These are phyloP conservation scores for Canariomyces notabilis DNA, from an alignment of 2,329 filamentous ascomycete genomes.

Conservation along the genomic window DNA sequence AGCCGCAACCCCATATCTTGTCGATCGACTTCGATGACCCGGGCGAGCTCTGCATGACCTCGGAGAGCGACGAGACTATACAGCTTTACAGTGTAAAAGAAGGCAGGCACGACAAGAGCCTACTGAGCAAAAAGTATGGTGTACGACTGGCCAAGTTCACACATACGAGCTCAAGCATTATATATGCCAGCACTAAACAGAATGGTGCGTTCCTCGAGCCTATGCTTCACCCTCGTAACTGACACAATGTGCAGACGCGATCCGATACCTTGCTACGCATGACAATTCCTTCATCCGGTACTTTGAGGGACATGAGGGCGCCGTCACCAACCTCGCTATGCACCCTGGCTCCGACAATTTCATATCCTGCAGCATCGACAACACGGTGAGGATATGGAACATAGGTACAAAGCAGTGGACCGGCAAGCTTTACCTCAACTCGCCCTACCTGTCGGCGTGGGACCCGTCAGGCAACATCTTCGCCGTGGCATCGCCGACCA, in stretches of 20 bases:
- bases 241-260: slow-evolving; percentile 55
- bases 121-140: slow-evolving; percentile 95
- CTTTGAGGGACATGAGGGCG: slow-evolving; percentile 82
- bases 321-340: slow-evolving; percentile 77
- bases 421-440: slow-evolving; percentile 74
- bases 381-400: slow-evolving; percentile 90
- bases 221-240: not conserved
- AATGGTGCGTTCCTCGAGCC: slow-evolving; percentile 54
- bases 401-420: slow-evolving; percentile 73
- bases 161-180: slow-evolving; percentile 82
- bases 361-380: slow-evolving; percentile 84
- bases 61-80: slow-evolving; percentile 89
- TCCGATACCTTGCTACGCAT: slow-evolving; percentile 81
- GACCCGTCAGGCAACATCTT: slow-evolving; percentile 91
- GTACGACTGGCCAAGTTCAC: slow-evolving; percentile 92
- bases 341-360: slow-evolving; percentile 87
- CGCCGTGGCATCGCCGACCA: slow-evolving; percentile 76
- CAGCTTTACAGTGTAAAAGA: slow-evolving; percentile 93
- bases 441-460: slow-evolving; percentile 78
- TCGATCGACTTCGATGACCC: slow-evolving; percentile 96
- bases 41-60: slow-evolving; percentile 85
- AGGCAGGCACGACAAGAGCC: slow-evolving; percentile 79
- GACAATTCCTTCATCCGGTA: slow-evolving; percentile 97
- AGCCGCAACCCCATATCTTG: slow-evolving; percentile 61
- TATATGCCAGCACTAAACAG: slow-evolving; percentile 93